Base-by-base conservation (phyloP, 371 early-diverging fungal genomes). In the Mortierella sp. region DNA sequence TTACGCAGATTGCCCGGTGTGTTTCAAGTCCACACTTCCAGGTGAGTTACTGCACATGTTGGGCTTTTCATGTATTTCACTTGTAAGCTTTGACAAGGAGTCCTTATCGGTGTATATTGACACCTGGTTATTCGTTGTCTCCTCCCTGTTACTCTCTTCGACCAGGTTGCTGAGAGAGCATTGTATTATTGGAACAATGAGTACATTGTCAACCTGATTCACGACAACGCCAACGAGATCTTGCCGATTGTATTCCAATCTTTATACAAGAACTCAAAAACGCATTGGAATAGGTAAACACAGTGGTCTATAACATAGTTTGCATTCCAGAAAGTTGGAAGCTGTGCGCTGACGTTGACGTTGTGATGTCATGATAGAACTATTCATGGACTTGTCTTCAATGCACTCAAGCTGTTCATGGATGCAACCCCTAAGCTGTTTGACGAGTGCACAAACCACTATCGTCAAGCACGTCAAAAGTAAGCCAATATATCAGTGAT, bases 141-240 rank as follows among this genome's bases (percentile, higher is more conserved):
- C 34, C 34, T 10, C 34, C 34, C 34, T 34, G 7, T 34, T 10
- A 7, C 10, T 43, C 27, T 21, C 27, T 54, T 21, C n/a, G n/a
- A 12, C 7, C 62, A 94, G 93, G 95, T 90, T 49, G 97, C 98
- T 51, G 98, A 98, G 83, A 88, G 98, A 58, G 96, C 98, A 39
- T 84, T 98, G 47, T 93, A 91, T 61, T 95, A 93, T 79, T 98
- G 97, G 97, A 97, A 96, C 84, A 98, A 98, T 78, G 96, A 95
- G 67, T 96, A 95, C 67, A 94, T 98, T 78, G 91, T 95, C 66
- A 94, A 90, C 74, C 79, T 97, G 71, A 94, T 98, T 64, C 88
- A 90, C n/a, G 95, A 96, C 50, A 95, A 97, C 80, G 91, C 93
- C 23, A 80, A 85, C 38, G 88, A 88, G 26, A 91, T 98, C 54